Evolutionary conservation across 2,329 filamentous ascomycete genomes (phyloP).

Genomic region (Bisporella sp.): DNA sequence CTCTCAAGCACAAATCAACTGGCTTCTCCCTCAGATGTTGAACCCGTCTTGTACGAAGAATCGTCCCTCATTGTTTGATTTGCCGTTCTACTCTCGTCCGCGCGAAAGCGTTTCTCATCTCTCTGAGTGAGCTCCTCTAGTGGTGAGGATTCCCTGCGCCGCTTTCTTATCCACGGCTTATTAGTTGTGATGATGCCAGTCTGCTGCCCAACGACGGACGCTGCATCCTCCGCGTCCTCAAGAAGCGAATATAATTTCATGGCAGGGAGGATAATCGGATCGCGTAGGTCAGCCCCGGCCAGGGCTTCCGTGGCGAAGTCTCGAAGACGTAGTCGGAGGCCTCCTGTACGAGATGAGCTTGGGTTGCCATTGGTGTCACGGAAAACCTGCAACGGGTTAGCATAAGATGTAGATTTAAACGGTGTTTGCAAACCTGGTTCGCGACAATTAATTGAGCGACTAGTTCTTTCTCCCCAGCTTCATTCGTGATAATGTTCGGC

Average conservation of each 20-base stretch:
- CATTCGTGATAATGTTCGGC: slow-evolving; percentile 13
- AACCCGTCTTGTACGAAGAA: slow-evolving; percentile 7
- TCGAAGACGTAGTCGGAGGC: slow-evolving; percentile 8
- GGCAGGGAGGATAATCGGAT: slow-evolving; percentile 9
- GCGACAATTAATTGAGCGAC: slow-evolving; percentile 6
- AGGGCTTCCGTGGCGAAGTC: slow-evolving; percentile 11
- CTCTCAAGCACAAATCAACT: not conserved
- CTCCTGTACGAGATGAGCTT: slow-evolving; percentile 5
- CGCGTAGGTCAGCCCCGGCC: slow-evolving; percentile 7
- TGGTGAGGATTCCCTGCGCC: slow-evolving; percentile 10
- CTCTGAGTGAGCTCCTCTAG: slow-evolving; percentile 11
- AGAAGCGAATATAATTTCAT: slow-evolving; percentile 9
- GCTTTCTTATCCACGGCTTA: slow-evolving; percentile 12
- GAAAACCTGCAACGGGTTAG: slow-evolving; percentile 7
- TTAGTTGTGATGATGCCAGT: slow-evolving; percentile 8
- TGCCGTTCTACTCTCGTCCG: slow-evolving; percentile 11
- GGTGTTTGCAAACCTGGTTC: slow-evolving; percentile 13
- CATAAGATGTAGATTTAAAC: slow-evolving; percentile 6
- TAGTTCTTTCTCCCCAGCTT: slow-evolving; percentile 10
- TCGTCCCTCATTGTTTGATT: slow-evolving; percentile 9
- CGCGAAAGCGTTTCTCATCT: slow-evolving; percentile 12
- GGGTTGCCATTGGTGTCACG: slow-evolving; percentile 10
- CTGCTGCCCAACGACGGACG: slow-evolving; percentile 24
- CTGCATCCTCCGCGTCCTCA: slow-evolving; percentile 4
- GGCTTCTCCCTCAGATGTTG: slow-evolving; percentile 4